Evolutionary conservation across 306 rosid genomes (phyloP).

Genomic region (Lagenaria siceraria): DNA sequence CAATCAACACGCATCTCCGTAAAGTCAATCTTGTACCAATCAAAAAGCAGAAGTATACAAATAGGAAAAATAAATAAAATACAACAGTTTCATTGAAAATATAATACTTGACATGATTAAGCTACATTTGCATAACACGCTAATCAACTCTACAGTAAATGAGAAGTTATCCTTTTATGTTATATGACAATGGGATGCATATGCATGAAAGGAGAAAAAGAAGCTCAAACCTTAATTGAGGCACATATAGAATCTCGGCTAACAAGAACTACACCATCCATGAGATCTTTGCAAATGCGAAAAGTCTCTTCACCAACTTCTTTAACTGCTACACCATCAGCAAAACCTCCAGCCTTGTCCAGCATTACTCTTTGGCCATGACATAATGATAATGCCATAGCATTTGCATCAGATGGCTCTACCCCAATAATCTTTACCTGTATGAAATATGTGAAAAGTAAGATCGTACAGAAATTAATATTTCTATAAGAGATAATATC

Average conservation of each 20-base stretch:
- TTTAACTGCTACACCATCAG: conserved; percentile 98
- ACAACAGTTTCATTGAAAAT: neutral
- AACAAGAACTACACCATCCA: conserved; percentile 89
- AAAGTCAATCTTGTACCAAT: neutral
- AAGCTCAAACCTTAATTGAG: conserved; percentile 65
- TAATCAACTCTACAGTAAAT: neutral
- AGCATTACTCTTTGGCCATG: conserved; percentile 73
- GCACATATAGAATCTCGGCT: conserved; percentile 90
- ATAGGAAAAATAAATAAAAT: neutral
- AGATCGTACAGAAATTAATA: neutral
- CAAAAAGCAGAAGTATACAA: neutral
- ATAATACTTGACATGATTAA: neutral
- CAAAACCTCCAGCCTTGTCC: conserved; percentile 84
- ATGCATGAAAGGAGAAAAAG: conserved; percentile 4
- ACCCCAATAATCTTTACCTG: conserved; percentile 95
- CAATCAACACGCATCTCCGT: neutral
- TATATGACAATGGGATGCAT: neutral
- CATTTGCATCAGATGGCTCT: conserved; percentile 91
- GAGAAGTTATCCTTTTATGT: neutral
- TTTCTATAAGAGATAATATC: neutral
- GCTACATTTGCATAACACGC: neutral
- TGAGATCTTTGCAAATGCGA: conserved; percentile 69
- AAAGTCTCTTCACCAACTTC: conserved; percentile 96
- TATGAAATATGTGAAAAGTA: neutral
- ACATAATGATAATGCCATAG: conserved; percentile 81